Evolutionary conservation across 305 asterid genomes (phyloP).

Genomic region (Solanum hybrid): DNA sequence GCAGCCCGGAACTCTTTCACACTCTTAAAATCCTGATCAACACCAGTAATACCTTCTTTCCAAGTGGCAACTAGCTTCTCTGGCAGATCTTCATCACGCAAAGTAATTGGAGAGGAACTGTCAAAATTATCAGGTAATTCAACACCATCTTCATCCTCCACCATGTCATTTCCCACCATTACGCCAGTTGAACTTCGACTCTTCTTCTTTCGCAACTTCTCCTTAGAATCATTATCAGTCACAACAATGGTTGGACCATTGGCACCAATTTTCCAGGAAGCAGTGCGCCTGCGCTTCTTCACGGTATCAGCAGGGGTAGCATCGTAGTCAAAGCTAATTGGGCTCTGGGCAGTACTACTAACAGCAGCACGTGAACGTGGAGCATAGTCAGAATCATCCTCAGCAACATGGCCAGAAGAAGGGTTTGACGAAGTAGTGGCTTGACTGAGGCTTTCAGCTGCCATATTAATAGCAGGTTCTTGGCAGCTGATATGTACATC

Average conservation of each 20-base stretch:
- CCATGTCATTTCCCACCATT: conserved; percentile 21
- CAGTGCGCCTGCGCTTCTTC: conserved; percentile 78
- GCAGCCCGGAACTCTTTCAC: conserved; percentile 80
- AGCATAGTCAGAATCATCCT: conserved; percentile 53
- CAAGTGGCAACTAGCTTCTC: conserved; percentile 66
- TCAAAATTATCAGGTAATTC: conserved; percentile 33
- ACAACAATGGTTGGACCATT: conserved; percentile 46
- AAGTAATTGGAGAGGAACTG: conserved; percentile 23
- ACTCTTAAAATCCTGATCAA: conserved; percentile 74
- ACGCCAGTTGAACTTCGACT: conserved; percentile 17
- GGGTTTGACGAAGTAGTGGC: conserved; percentile 32
- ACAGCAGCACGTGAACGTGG: conserved; percentile 29
- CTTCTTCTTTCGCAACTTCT: conserved; percentile 26
- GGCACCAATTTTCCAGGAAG: conserved; percentile 53
- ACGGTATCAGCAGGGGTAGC: conserved; percentile 88
- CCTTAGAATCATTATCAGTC: conserved; percentile 27
- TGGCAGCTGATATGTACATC: conserved; percentile 14
- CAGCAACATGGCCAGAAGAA: conserved; percentile 40
- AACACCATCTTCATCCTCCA: conserved; percentile 25
- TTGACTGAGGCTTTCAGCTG: conserved; percentile 39
- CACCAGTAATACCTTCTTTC: conserved; percentile 68
- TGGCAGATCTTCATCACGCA: conserved; percentile 56
- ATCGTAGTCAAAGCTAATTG: conserved; percentile 25
- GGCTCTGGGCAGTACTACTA: conserved; percentile 28
- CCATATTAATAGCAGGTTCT: conserved; percentile 25